These are phyloP conservation scores for Candida ficus DNA, from an alignment of 805 yeast genomes.

Conservation along the genomic window DNA sequence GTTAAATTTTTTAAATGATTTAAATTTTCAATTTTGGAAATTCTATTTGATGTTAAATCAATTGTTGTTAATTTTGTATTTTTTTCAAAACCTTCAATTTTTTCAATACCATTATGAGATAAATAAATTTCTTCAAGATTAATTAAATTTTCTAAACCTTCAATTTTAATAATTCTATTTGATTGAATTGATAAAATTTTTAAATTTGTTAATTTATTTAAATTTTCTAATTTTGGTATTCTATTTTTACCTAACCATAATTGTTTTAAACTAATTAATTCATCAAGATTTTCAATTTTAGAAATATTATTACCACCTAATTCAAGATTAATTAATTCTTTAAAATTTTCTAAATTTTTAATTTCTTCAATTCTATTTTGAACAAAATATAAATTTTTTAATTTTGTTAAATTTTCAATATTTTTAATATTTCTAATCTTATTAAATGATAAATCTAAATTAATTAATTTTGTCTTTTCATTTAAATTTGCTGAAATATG, in stretches of 20 bases:
- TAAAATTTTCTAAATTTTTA: slow-evolving; percentile 54
- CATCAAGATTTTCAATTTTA: slow-evolving; percentile 51
- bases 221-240: slow-evolving; percentile 58
- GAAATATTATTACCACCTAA: slow-evolving; percentile 84
- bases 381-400: slow-evolving; percentile 75
- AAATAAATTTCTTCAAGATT: slow-evolving; percentile 82
- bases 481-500: slow-evolving; percentile 74
- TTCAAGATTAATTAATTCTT: slow-evolving; percentile 64
- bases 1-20: slow-evolving; percentile 66
- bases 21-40: slow-evolving; percentile 57
- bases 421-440: slow-evolving; percentile 83
- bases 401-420: slow-evolving; percentile 51
- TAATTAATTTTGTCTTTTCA: slow-evolving; percentile 49
- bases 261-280: slow-evolving; percentile 55
- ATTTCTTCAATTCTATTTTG: slow-evolving; percentile 81
- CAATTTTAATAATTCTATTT: slow-evolving; percentile 70
- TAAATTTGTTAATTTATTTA: slow-evolving; percentile 54
- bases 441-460: slow-evolving; percentile 83
- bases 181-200: slow-evolving; percentile 84
- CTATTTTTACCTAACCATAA: slow-evolving; percentile 92
- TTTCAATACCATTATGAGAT: slow-evolving; percentile 74
- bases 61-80: slow-evolving; percentile 62
- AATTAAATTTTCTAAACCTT: slow-evolving; percentile 68
- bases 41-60: slow-evolving; percentile 76
- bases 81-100: slow-evolving; percentile 73